Conservation (phyloP, 768 basidiomycete genomes). For the Suillus sp. region DNA sequence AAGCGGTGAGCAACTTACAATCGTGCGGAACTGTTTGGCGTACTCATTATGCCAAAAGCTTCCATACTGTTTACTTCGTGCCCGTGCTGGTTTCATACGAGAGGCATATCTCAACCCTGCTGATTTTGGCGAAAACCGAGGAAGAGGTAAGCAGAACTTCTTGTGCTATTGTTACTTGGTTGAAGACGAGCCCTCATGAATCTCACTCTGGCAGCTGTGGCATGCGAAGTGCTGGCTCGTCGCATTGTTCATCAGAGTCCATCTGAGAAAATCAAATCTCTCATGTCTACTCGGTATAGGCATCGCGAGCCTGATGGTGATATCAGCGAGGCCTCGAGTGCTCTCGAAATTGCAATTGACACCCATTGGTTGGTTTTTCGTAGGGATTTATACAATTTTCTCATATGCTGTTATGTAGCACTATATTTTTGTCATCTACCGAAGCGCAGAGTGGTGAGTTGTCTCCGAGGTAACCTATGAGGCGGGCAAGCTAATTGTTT, state of each 20-base stretch:
- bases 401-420: conserved; percentile 40
- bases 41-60: conserved; percentile 44
- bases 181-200: conserved; percentile 8
- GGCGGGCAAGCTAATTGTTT: conserved; percentile 7
- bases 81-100: conserved; percentile 76
- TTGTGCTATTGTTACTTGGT: background rate
- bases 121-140: conserved; percentile 83
- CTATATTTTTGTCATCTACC: conserved; percentile 81
- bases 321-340: conserved; percentile 69
- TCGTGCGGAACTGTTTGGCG: background rate
- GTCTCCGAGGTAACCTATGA: background rate
- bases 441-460: conserved; percentile 79
- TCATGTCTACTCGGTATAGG: conserved; percentile 80
- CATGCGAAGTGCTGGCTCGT: conserved; percentile 85
- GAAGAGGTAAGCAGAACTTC: conserved; percentile 58
- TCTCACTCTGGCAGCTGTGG: conserved; percentile 52
- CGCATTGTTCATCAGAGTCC: conserved; percentile 72
- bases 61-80: conserved; percentile 79
- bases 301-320: conserved; percentile 77
- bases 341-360: conserved; percentile 91
- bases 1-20: conserved; percentile 59
- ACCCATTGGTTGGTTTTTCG: conserved; percentile 65
- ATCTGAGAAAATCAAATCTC: conserved; percentile 59
- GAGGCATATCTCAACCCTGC: conserved; percentile 83
- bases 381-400: background rate